phyloP scores from a whole-genome alignment of 352 stramenopile genomes.

The Aphanomyces euteiches region DNA sequence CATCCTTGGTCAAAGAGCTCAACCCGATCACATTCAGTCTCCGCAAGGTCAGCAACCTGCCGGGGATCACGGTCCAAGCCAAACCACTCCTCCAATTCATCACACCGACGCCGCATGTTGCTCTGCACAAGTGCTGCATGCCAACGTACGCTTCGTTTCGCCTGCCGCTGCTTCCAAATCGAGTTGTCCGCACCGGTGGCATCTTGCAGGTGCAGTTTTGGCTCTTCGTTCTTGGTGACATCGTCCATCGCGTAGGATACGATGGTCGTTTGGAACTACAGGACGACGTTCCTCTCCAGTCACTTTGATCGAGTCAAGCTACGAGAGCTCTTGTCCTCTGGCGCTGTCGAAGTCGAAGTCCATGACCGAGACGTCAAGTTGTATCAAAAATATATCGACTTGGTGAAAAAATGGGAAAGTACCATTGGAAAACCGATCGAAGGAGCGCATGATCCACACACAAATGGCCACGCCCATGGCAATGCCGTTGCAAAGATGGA shows the following conservation, averaged over 20 bases:
- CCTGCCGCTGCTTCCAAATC: constrained; percentile 46
- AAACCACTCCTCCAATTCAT: constrained; percentile 30
- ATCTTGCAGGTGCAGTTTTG: constrained; percentile 41
- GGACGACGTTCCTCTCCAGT: constrained; percentile 52
- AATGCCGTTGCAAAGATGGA: constrained; percentile 34
- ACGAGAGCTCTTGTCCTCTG: constrained; percentile 46
- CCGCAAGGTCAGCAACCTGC: constrained; percentile 41
- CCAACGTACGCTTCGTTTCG: constrained; percentile 54
- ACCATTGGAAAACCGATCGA: too few species aligned
- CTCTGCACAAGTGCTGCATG: constrained; percentile 46
- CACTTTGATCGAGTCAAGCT: constrained; percentile 44
- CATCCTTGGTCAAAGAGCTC: constrained; percentile 41
- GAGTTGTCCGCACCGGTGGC: constrained; percentile 40
- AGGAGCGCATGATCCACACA: too few species aligned
- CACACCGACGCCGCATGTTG: constrained; percentile 39
- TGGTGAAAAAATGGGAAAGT: constrained; percentile 59
- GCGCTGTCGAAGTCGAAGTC: constrained; percentile 47
- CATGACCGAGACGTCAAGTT: constrained; percentile 67
- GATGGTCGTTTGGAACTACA: constrained; percentile 43
- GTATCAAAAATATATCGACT: constrained; percentile 35
- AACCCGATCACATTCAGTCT: constrained; percentile 70
- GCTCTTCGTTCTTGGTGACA: constrained; percentile 17
- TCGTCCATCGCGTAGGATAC: constrained; percentile 18
- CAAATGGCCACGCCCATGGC: background rate
- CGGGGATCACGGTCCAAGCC: constrained; percentile 40